Base-by-base conservation (phyloP, 441 rosid species). In the Erysimum pusillum region DNA sequence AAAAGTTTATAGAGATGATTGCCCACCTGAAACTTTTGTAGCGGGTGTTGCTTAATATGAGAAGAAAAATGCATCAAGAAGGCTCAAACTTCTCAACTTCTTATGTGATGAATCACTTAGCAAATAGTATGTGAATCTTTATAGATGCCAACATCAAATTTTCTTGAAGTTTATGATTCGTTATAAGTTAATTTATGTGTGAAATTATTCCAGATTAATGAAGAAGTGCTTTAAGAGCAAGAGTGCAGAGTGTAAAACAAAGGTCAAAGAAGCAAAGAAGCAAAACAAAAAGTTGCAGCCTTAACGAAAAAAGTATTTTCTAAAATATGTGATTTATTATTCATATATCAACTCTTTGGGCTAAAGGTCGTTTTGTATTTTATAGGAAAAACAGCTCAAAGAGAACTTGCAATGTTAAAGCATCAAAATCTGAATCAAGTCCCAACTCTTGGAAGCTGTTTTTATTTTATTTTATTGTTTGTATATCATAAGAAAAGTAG, bases 61-160 rank as follows among this genome's bases (percentile, higher is more conserved):
- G 57, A 62, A 67, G 69, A 66, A 89, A 66, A 83, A 81, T 69
- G 62, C 79, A 67, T 79, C 76, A 6, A 59, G 79, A 71, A 94
- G 89, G 87, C 91, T 92, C 58, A 85, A 82, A 75, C 87, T 94
- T 67, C 78, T 94, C 68, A 90, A 86, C 76, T 86, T 90, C 83
- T 84, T 94, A 20, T 92, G 93, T 67, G 95, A 92, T 84, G 97
- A 89, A 86, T 90, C 88, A 66, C 92, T 94, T 56, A 76, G 84
- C 81, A 90, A 95, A 0, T 67, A 10, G 97, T 90, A 88, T 36
- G 44, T 9, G 9, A 9, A 86, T 63, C 9, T 39, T 7, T 18
- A 5, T n/a, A 17, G n/a, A n/a, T n/a, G 62, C 39, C 7, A 4
- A n/a, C 2, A 34, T 31, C 20, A 56, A 28, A 6, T 49, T 72